Percentiles rank a stretch among this genome's conserved stretches.
Conservation (phyloP, 352 stramenopile genomes). For the Pythium biforme region DNA sequence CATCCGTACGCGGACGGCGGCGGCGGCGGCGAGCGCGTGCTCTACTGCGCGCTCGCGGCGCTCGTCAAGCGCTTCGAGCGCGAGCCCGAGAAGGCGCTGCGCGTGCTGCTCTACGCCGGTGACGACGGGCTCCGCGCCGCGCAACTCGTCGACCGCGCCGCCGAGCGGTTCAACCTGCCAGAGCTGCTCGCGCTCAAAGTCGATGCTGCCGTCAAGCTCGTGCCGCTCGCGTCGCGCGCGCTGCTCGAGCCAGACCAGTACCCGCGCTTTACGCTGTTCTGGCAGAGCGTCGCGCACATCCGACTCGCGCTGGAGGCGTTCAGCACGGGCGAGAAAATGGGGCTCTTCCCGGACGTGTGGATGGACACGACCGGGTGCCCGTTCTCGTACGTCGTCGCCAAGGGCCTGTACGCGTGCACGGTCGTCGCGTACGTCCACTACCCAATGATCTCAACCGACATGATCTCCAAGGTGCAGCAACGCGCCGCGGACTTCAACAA, state of each 20-base stretch:
- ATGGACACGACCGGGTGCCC: constrained; percentile 97
- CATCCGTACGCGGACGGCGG: constrained; percentile 94
- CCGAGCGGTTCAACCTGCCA: constrained; percentile 86
- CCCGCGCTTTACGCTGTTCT: constrained; percentile 93
- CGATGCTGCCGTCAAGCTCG: constrained; percentile 58
- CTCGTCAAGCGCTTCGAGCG: constrained; percentile 55
- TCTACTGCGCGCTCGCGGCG: constrained; percentile 95
- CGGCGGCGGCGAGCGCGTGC: constrained; percentile 97
- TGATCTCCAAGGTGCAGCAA: constrained; percentile 94
- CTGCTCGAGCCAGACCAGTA: constrained; percentile 80
- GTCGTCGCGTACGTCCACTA: constrained; percentile 99
- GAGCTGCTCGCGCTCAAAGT: constrained; percentile 56
- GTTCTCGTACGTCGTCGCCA: constrained; percentile 96
- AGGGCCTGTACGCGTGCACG: constrained; percentile 73
- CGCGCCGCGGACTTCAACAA: constrained; percentile 95
- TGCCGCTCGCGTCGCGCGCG: constrained; percentile 65
- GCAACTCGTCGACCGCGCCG: constrained; percentile 74
- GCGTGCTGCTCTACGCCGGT: constrained; percentile 69
- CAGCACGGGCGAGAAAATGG: constrained; percentile 35
- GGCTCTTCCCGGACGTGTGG: constrained; percentile 88
- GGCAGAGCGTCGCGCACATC: constrained; percentile 95
- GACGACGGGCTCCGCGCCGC: constrained; percentile 63
- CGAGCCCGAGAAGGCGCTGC: constrained; percentile 26
- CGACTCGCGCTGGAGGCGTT: constrained; percentile 89
- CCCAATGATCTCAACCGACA: constrained; percentile 99